Percentiles rank a stretch among this genome's conserved stretches.
Evolutionary conservation across 2,329 filamentous ascomycete species (phyloP).

Genomic region (Huntiella savannae): DNA sequence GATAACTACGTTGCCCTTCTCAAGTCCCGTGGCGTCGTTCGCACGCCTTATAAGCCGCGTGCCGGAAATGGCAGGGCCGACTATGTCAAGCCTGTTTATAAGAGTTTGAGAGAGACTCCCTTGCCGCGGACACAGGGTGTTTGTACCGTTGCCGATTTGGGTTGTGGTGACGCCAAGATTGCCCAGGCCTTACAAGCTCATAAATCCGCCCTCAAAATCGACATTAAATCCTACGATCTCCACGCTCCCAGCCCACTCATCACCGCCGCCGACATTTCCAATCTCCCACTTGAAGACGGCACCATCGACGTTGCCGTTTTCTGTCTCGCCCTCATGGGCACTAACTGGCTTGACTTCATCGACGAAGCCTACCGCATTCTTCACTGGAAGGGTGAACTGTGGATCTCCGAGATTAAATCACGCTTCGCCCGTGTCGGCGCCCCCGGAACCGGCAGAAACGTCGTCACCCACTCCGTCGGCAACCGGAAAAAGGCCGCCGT

Average conservation of each 20-base stretch:
- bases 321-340: conserved; percentile 94
- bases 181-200: conserved; percentile 47
- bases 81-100: conserved; percentile 14
- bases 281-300: conserved; percentile 56
- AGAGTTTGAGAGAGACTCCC: conserved; percentile 21
- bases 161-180: conserved; percentile 80
- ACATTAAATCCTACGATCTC: conserved; percentile 72
- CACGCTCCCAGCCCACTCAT: conserved; percentile 59
- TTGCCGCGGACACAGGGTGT: conserved; percentile 54
- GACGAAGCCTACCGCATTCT: conserved; percentile 89
- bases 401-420: conserved; percentile 92
- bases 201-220: conserved; percentile 47
- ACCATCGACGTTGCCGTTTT: conserved; percentile 78
- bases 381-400: conserved; percentile 86
- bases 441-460: conserved; percentile 20
- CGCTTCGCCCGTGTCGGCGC: conserved; percentile 42
- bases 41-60: conserved; percentile 13
- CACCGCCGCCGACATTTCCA: conserved; percentile 74
- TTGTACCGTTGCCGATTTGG: conserved; percentile 74
- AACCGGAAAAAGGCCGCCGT: conserved; percentile 36
- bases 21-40: conserved; percentile 35
- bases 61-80: conserved; percentile 10
- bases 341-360: conserved; percentile 92
- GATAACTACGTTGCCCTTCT: conserved; percentile 66
- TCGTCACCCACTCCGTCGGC: conserved; percentile 52